A percentile compares a stretch with the other conserved stretches of the same genome.
These are phyloP conservation scores for Antarctomyces pellizariae DNA, from an alignment of 495 filamentous ascomycete species.

Conservation along the genomic window DNA sequence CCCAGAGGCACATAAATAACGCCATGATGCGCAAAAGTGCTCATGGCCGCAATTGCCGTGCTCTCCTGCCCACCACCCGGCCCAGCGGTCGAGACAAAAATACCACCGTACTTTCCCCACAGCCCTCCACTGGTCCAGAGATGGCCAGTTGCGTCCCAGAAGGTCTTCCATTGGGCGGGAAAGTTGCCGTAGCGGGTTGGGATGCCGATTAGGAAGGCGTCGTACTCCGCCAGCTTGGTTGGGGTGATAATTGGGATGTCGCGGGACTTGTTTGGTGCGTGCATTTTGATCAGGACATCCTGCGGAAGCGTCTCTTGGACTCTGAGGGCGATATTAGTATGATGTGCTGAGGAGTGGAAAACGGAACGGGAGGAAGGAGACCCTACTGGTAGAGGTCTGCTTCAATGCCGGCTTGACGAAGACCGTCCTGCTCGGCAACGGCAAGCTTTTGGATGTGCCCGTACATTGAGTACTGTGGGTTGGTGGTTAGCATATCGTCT, in stretches of 20 bases:
- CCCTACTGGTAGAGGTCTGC: slow-evolving; percentile 63
- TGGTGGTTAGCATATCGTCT: slow-evolving; percentile 6
- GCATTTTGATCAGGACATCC: slow-evolving; percentile 62
- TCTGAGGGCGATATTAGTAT: no score
- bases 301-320: slow-evolving; percentile 67
- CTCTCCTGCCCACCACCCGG: slow-evolving; percentile 84
- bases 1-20: slow-evolving; percentile 89
- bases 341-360: slow-evolving; percentile 1
- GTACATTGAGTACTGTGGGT: slow-evolving; percentile 73
- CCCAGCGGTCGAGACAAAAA: slow-evolving; percentile 71
- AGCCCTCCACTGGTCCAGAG: slow-evolving; percentile 42
- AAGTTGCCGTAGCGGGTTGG: slow-evolving; percentile 98
- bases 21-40: slow-evolving; percentile 80
- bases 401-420: slow-evolving; percentile 64
- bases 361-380: no score
- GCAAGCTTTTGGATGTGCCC: slow-evolving; percentile 74
- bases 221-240: slow-evolving; percentile 46
- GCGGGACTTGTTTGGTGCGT: slow-evolving; percentile 55
- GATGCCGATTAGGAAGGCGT: slow-evolving; percentile 85
- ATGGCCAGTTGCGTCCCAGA: slow-evolving; percentile 12
- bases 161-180: slow-evolving; percentile 76
- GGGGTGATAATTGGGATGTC: slow-evolving; percentile 46
- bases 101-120: slow-evolving; percentile 77
- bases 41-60: slow-evolving; percentile 61
- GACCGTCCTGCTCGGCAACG: slow-evolving; percentile 73